These are phyloP conservation scores for Persicaria tinctoria DNA, from an alignment of 148 eudicot species.

Conservation along the genomic window DNA sequence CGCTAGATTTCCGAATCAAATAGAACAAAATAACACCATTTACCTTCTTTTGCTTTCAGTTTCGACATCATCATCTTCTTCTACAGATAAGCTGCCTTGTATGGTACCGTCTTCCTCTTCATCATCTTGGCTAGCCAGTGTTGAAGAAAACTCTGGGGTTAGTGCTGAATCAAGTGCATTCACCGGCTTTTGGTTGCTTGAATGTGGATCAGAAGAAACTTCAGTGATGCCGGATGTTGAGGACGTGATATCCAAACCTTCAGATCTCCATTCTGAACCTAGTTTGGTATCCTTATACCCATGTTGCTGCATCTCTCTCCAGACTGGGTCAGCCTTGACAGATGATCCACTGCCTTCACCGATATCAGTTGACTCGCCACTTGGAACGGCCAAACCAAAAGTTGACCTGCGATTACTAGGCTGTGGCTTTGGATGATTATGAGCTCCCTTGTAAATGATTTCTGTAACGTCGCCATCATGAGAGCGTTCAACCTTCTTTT, in stretches of 20 bases:
- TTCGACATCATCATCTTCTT: slow-evolving; percentile 56
- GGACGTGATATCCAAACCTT: slow-evolving; percentile 1
- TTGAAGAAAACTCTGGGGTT: slow-evolving; percentile 21
- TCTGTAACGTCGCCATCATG: slow-evolving; percentile 58
- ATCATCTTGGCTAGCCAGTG: slow-evolving; percentile 43
- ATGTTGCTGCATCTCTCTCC: slow-evolving; percentile 7
- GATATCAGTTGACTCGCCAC: slow-evolving; percentile 25
- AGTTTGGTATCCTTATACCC: neutral
- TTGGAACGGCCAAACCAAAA: slow-evolving; percentile 29
- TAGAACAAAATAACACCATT: neutral
- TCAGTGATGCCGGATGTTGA: slow-evolving; percentile 19
- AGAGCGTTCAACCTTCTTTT: slow-evolving; percentile 57
- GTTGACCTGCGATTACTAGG: slow-evolving; percentile 26
- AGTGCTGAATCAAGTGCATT: slow-evolving; percentile 15
- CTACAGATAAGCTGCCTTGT: slow-evolving; percentile 52
- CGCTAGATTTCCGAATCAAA: too few species aligned
- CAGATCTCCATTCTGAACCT: slow-evolving; percentile 9
- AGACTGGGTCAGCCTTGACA: slow-evolving; percentile 8
- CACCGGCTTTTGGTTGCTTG: slow-evolving; percentile 29
- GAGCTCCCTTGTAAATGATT: slow-evolving; percentile 60
- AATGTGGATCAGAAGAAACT: slow-evolving; percentile 5
- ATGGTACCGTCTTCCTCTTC: slow-evolving; percentile 48
- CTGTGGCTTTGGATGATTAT: slow-evolving; percentile 50
- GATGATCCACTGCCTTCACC: slow-evolving; percentile 28
- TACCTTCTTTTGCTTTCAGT: slow-evolving; percentile 65